Percentiles rank a stretch among this genome's conserved stretches.
phyloP scores from a whole-genome alignment of 208 protist species.

The Vickermania spadyakhi region DNA sequence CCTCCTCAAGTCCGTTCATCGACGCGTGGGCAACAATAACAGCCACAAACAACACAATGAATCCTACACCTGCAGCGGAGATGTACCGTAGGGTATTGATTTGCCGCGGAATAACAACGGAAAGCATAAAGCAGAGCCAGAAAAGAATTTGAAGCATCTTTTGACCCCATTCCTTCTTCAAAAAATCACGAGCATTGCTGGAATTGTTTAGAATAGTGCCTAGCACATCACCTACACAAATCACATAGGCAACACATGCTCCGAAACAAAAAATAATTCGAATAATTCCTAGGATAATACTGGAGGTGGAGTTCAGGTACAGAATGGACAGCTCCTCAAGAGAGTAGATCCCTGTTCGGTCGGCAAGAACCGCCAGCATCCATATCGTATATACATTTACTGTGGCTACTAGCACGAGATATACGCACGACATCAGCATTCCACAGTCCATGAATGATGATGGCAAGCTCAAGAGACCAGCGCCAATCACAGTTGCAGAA shows the following conservation, averaged over 20 bases:
- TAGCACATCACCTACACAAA: slow-evolving; percentile 17
- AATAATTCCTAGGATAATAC: slow-evolving; percentile 20
- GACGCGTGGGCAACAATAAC: background rate
- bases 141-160: background rate
- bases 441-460: slow-evolving; percentile 20
- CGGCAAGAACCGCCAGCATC: slow-evolving; percentile 16
- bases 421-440: slow-evolving; percentile 12
- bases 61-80: slow-evolving; percentile 4
- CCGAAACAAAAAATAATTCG: slow-evolving; percentile 27
- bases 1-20: slow-evolving; percentile 4
- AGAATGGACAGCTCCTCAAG: slow-evolving; percentile 20
- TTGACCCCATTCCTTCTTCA: background rate
- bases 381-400: slow-evolving; percentile 24
- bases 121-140: slow-evolving; percentile 13
- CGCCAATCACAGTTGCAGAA: slow-evolving; percentile 16
- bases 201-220: slow-evolving; percentile 7
- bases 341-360: slow-evolving; percentile 15
- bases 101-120: slow-evolving; percentile 7
- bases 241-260: slow-evolving; percentile 32
- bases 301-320: slow-evolving; percentile 10
- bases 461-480: slow-evolving; percentile 21
- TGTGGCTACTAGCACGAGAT: slow-evolving; percentile 15
- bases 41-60: background rate
- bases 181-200: background rate
- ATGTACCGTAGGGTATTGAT: slow-evolving; percentile 16